A percentile compares a stretch with the other conserved stretches of the same genome.
Conservation (phyloP, 805 yeast genomes). For the Myxozyma kluyveri region DNA sequence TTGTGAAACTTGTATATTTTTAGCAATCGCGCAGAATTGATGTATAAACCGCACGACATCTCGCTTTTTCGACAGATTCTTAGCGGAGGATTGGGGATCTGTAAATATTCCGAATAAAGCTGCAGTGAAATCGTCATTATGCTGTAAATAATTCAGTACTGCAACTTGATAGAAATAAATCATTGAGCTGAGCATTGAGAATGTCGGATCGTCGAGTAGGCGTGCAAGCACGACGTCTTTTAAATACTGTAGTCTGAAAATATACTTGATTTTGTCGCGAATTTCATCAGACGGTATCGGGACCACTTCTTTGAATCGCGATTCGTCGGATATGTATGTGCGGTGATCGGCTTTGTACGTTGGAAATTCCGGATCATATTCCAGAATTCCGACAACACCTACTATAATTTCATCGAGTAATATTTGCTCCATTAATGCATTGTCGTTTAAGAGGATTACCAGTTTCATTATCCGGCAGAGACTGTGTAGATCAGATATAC, state of each 20-base stretch:
- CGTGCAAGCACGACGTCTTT: conserved; percentile 85
- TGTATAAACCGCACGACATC: conserved; percentile 78
- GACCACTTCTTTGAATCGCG: conserved; percentile 67
- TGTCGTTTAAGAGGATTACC: conserved; percentile 63
- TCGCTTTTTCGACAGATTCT: conserved; percentile 42
- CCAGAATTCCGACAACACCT: conserved; percentile 75
- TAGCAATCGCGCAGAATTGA: conserved; percentile 75
- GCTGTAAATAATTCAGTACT: conserved; percentile 57
- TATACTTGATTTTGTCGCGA: conserved; percentile 60
- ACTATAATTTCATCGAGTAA: conserved; percentile 51
- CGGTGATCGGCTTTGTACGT: conserved; percentile 76
- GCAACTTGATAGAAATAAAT: conserved; percentile 68
- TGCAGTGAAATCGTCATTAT: conserved; percentile 51
- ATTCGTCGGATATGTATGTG: conserved; percentile 54
- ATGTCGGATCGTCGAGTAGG: conserved; percentile 74
- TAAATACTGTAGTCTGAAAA: conserved; percentile 73
- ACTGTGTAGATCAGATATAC: conserved; percentile 57
- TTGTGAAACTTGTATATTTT: conserved; percentile 58
- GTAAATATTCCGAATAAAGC: conserved; percentile 60
- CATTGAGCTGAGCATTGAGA: conserved; percentile 61
- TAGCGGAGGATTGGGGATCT: neutral
- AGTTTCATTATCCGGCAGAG: conserved; percentile 74
- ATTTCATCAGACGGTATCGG: conserved; percentile 55
- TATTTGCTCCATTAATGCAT: conserved; percentile 55
- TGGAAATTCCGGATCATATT: conserved; percentile 85